Base-by-base conservation (phyloP, 78 protist species). In the Isochrysis galbana region DNA sequence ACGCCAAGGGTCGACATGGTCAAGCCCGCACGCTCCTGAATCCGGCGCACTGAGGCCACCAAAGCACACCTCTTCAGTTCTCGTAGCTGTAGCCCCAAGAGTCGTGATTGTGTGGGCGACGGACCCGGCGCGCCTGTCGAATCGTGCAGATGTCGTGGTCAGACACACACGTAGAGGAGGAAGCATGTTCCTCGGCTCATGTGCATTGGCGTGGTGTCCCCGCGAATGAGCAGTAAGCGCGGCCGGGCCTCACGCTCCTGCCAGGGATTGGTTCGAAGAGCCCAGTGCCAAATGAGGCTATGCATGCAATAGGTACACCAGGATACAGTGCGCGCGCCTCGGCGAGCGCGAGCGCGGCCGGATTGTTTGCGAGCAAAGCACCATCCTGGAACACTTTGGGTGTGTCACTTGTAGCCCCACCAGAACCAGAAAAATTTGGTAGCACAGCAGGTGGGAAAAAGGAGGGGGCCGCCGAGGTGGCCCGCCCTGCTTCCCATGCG, bases 221-320 rank as follows among this genome's bases (percentile, higher is more conserved):
- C n/a, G n/a, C n/a, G n/a, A n/a, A n/a, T n/a, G n/a, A n/a, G n/a
- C n/a, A n/a, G n/a, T n/a, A n/a, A n/a, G n/a, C n/a, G n/a, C n/a
- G n/a, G n/a, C n/a, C n/a, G n/a, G n/a, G n/a, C 29, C 29, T 51
- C 61, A 14, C 29, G 29, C 14, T 51, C 29, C 29, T 14, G 29
- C 7, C 61, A 7, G 61, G 61, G 29, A 7, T 7, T 3, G 74
- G 74, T 11, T 11, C 74, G 32, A 67, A 38, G 45, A 22, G 0
- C 25, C 86, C 86, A 17, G 86, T 77, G 47, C 86, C 86, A 46
- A 77, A 36, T 46, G 86, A 77, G 47, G 45, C 86, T 10, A 77
- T 2, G n/a, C 19, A 4, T 19, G 47, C 86, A n/a, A 77, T 77
- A 32, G 46, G 46, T 5, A 5, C 23, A 26, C 19, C 86, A 11